Base-by-base conservation (phyloP, 2,329 filamentous ascomycete genomes). In the Pseudogymnoascus sp. region DNA sequence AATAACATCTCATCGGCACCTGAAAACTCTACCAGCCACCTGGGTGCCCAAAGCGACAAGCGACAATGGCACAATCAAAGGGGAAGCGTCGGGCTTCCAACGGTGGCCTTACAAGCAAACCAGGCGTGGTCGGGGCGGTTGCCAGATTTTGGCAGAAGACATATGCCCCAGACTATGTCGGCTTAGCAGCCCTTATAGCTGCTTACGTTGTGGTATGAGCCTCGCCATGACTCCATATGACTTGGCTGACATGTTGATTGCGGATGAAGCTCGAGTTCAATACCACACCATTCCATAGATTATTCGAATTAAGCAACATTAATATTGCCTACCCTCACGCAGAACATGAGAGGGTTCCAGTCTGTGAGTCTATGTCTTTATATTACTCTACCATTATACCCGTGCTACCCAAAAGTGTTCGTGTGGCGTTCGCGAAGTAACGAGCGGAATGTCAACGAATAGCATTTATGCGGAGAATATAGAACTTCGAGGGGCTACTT, bases 281-380 rank as follows among this genome's bases (percentile, higher is more conserved):
- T 68, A 82, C 90, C 69, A 87, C 88, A 65, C 95, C 95, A 0
- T 98, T 98, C 74, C 92, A 98, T 75, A 91, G 91, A 77, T 89
- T 97, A 85, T 98, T 99, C 78, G 89, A 86, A 67, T 84, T 98
- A 66, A 89, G 92, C 73, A 91, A 98, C 73, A 82, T 90, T 24
- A 81, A 86, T 60, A 91, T 98, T 65, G 88, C 91, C 67, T 97
- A 89, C 72, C 95, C 95, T 0, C 89, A 96, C 76, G 91, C 95
- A 22, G 81, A 89, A 63, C 77, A 89, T 60, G 93, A 99, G 75
- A 85, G 92, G 66, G 95, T 99, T 0, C 82, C 91, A 6, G 86
- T 96, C 12, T 74, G 88, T 89, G 80, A 68, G 87, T 79, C 33
- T 22, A 8, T 46, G 11, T 6, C 24, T 28, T 24, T 12, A 14